These are phyloP conservation scores for Lactarius deliciosus DNA, from an alignment of 768 basidiomycete species.

Conservation along the genomic window DNA sequence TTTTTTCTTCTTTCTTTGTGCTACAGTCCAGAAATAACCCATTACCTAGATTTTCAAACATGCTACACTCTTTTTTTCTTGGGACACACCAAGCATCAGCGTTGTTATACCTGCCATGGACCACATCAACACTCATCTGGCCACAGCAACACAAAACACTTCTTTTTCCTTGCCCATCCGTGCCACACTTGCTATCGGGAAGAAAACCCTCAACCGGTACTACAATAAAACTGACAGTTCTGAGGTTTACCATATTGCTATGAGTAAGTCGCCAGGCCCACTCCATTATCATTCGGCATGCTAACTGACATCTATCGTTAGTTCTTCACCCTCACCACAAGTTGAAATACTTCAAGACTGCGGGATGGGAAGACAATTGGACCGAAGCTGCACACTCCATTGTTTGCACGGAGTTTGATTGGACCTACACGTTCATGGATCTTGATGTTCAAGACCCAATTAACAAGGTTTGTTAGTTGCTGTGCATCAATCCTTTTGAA, in stretches of 20 bases:
- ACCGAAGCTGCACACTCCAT: background rate
- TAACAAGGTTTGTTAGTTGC: too few species aligned
- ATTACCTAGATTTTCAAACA: background rate
- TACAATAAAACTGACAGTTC: conserved; percentile 33
- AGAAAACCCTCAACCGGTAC: conserved; percentile 33
- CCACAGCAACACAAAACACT: conserved; percentile 6
- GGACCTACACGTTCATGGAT: background rate
- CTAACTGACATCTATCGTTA: conserved; percentile 1
- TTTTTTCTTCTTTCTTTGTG: too few species aligned
- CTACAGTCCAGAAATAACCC: too few species aligned
- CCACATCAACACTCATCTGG: conserved; percentile 29
- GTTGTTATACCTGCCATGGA: conserved; percentile 36
- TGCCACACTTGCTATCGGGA: conserved; percentile 24
- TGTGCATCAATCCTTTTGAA: too few species aligned
- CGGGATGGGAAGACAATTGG: background rate
- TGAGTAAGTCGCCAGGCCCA: conserved; percentile 27
- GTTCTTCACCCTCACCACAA: conserved; percentile 6
- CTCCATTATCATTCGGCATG: too few species aligned
- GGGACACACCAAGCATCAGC: conserved; percentile 20
- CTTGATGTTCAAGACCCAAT: too few species aligned
- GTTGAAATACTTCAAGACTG: background rate
- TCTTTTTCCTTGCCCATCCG: too few species aligned
- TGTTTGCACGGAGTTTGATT: background rate
- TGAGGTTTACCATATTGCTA: conserved; percentile 34
- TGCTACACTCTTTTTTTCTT: background rate